Evolutionary conservation across 164 flowering plant genomes (phyloP).

Genomic region (Magnolia sinica): DNA sequence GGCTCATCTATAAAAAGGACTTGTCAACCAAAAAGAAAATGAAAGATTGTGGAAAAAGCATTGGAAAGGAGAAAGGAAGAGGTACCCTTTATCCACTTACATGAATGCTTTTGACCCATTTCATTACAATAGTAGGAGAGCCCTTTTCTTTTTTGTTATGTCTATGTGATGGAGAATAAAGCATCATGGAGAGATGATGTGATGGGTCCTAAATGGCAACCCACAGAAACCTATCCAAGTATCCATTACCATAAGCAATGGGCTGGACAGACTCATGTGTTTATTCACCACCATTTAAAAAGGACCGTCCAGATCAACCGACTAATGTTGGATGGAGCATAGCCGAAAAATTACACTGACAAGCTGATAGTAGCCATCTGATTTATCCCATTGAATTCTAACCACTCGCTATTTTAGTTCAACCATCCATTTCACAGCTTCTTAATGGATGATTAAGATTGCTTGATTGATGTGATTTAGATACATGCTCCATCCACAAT

Average conservation of each 20-base stretch:
- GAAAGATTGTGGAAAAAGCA: slow-evolving; percentile 18
- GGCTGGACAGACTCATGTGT: neutral
- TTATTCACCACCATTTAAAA: neutral
- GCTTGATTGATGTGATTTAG: neutral
- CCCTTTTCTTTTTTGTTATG: slow-evolving; percentile 5
- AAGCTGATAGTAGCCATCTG: neutral
- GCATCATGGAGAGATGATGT: slow-evolving; percentile 2
- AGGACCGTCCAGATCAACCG: neutral
- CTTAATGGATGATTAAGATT: too few relatives aligned
- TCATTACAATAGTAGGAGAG: neutral
- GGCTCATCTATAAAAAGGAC: slow-evolving; percentile 25
- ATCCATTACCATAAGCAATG: neutral
- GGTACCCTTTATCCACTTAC: slow-evolving; percentile 6
- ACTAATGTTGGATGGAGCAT: neutral
- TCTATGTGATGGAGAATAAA: slow-evolving; percentile 5
- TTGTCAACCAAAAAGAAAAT: slow-evolving; percentile 33
- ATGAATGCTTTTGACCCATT: slow-evolving; percentile 15
- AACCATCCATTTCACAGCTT: neutral
- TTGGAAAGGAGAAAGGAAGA: slow-evolving; percentile 15
- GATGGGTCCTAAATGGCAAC: neutral
- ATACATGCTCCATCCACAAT: neutral
- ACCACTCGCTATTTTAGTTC: neutral
- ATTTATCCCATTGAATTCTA: neutral
- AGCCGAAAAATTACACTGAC: neutral
- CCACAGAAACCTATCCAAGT: slow-evolving; percentile 2